phyloP scores from a whole-genome alignment of 83 land plant species.

The Picea abies region DNA sequence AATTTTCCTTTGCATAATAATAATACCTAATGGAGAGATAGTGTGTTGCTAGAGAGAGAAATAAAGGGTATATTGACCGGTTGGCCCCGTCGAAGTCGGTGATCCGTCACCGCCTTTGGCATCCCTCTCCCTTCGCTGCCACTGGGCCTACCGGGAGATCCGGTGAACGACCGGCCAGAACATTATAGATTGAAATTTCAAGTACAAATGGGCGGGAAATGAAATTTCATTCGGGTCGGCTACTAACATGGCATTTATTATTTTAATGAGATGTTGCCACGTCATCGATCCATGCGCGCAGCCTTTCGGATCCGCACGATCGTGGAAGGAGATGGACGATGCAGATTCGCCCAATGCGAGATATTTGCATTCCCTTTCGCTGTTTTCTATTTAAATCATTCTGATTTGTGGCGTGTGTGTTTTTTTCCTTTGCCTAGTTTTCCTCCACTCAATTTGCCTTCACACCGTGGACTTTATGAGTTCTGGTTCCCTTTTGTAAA shows the following conservation, averaged over 20 bases:
- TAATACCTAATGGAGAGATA: conserved; percentile 6
- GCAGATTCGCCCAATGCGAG: background rate
- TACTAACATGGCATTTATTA: conserved; percentile 1
- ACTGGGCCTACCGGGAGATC: background rate
- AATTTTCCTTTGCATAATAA: background rate
- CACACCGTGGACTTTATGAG: no score
- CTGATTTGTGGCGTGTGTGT: no score
- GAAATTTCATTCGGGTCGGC: conserved; percentile 6
- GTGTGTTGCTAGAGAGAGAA: background rate
- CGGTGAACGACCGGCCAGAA: background rate
- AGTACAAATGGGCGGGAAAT: conserved; percentile 16
- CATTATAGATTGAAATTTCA: conserved; percentile 6
- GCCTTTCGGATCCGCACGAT: background rate
- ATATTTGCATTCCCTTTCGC: conserved; percentile 3
- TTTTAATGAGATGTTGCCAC: background rate
- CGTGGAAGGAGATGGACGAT: background rate
- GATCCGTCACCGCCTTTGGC: background rate
- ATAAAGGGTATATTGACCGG: background rate
- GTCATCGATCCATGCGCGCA: conserved; percentile 3
- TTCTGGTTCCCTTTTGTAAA: no score
- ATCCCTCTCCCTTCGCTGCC: background rate
- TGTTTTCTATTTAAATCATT: no score
- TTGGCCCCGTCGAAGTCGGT: background rate
- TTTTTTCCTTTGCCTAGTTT: no score
- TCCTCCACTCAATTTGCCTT: no score